phyloP scores from a whole-genome alignment of 768 basidiomycete species.

The Neoboletus brunneissimus region DNA sequence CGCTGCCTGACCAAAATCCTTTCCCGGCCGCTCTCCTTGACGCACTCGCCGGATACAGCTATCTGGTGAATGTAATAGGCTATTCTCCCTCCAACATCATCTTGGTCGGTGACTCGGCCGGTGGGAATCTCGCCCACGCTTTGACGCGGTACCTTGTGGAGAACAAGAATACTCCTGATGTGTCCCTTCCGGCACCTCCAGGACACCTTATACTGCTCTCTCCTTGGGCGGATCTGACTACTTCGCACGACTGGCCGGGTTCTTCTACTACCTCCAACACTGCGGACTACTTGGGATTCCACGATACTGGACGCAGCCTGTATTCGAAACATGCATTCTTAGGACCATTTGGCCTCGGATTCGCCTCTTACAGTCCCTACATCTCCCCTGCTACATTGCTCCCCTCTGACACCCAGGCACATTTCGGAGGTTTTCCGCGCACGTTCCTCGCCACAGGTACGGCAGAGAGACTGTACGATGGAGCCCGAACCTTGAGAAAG shows the following conservation, averaged over 20 bases:
- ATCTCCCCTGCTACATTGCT: constrained; percentile 56
- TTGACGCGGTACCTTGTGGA: constrained; percentile 61
- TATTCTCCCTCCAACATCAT: constrained; percentile 62
- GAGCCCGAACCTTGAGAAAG: constrained; percentile 42
- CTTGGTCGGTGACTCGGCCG: constrained; percentile 73
- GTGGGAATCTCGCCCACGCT: constrained; percentile 67
- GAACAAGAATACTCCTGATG: constrained; percentile 32
- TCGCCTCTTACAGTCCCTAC: constrained; percentile 48
- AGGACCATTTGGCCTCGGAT: constrained; percentile 46
- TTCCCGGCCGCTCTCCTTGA: constrained; percentile 80
- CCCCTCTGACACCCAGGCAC: constrained; percentile 30
- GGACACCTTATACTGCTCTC: constrained; percentile 52
- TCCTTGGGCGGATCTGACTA: constrained; percentile 51
- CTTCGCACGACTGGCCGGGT: constrained; percentile 37
- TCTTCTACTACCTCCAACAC: constrained; percentile 39
- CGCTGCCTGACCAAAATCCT: constrained; percentile 45
- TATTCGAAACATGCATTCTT: constrained; percentile 44
- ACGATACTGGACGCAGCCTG: constrained; percentile 7
- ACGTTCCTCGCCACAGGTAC: constrained; percentile 60
- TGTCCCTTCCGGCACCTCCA: constrained; percentile 42
- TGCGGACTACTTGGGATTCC: constrained; percentile 26
- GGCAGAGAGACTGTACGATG: constrained; percentile 57
- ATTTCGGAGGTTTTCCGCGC: constrained; percentile 56
- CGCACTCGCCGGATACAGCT: constrained; percentile 67
- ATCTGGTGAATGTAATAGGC: constrained; percentile 57